phyloP scores from a whole-genome alignment of 306 rosid genomes.

The Luffa aegyptiaca region DNA sequence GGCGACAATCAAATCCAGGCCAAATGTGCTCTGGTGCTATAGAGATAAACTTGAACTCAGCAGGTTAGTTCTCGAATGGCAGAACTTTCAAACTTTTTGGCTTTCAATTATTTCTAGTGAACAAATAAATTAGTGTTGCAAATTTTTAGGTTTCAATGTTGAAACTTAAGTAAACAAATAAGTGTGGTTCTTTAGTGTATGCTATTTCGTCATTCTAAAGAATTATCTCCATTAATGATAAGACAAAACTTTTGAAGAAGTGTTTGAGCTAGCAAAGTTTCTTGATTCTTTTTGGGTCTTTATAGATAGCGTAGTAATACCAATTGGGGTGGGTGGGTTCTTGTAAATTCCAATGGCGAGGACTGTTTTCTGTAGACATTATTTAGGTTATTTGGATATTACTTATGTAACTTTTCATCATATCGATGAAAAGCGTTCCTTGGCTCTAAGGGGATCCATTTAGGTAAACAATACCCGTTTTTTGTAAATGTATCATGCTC shows the following conservation, averaged over 20 bases:
- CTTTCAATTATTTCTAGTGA: neutral
- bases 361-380: neutral
- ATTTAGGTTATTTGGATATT: neutral
- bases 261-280: too few relatives aligned
- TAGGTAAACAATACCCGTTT: neutral
- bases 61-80: constrained; percentile 34
- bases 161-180: neutral
- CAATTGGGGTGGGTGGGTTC: too few relatives aligned
- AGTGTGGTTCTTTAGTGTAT: neutral
- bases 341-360: neutral
- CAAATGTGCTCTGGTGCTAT: constrained; percentile 85
- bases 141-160: neutral
- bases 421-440: neutral
- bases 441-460: neutral
- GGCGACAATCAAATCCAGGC: constrained; percentile 67
- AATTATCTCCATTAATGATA: too few relatives aligned
- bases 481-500: neutral
- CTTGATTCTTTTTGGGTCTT: too few relatives aligned
- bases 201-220: neutral
- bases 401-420: too few relatives aligned
- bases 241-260: too few relatives aligned
- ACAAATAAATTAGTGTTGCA: neutral
- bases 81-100: neutral
- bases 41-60: constrained; percentile 86
- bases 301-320: too few relatives aligned